phyloP scores from a whole-genome alignment of 495 filamentous ascomycete species.

The Hyaloscypha variabilis region DNA sequence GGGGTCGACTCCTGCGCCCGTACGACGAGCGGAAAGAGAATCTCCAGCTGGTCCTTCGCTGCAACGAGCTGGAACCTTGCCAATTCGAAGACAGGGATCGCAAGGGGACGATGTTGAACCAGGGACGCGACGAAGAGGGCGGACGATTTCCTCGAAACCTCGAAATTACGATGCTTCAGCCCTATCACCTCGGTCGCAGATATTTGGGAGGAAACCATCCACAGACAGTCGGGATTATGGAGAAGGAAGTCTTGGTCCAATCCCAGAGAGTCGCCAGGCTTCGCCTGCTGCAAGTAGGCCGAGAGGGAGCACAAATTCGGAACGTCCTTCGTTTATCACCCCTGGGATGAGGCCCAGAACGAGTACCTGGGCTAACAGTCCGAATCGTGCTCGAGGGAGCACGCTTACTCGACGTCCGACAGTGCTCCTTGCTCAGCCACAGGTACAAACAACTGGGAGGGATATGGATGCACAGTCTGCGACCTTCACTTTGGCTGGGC shows the following conservation, averaged over 20 bases:
- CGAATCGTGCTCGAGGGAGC: slow-evolving; percentile 8
- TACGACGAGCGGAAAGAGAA: background rate
- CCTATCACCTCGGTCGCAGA: slow-evolving; percentile 20
- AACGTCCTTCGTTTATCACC: slow-evolving; percentile 2
- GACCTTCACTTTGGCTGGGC: slow-evolving; percentile 21
- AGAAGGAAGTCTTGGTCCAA: slow-evolving; percentile 12
- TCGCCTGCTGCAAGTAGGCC: slow-evolving; percentile 3
- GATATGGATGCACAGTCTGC: slow-evolving; percentile 20
- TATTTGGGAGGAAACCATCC: slow-evolving; percentile 14
- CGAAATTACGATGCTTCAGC: background rate
- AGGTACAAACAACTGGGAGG: slow-evolving; percentile 1
- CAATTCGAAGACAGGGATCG: background rate
- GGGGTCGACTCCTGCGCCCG: background rate
- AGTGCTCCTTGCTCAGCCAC: slow-evolving; percentile 1
- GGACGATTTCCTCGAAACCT: slow-evolving; percentile 8
- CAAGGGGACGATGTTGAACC: background rate
- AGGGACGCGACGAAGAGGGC: slow-evolving; percentile 6
- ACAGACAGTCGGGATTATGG: background rate
- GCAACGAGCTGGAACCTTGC: slow-evolving; percentile 21
- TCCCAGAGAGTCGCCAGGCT: slow-evolving; percentile 9
- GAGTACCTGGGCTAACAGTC: slow-evolving; percentile 10
- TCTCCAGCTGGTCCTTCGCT: background rate
- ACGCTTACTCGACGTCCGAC: slow-evolving; percentile 12
- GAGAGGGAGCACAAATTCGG: slow-evolving; percentile 19
- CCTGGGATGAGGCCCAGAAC: slow-evolving; percentile 13